A percentile compares a stretch with the other conserved stretches of the same genome.
Conservation (phyloP, 768 basidiomycete genomes). For the Crepidotus variabilis region DNA sequence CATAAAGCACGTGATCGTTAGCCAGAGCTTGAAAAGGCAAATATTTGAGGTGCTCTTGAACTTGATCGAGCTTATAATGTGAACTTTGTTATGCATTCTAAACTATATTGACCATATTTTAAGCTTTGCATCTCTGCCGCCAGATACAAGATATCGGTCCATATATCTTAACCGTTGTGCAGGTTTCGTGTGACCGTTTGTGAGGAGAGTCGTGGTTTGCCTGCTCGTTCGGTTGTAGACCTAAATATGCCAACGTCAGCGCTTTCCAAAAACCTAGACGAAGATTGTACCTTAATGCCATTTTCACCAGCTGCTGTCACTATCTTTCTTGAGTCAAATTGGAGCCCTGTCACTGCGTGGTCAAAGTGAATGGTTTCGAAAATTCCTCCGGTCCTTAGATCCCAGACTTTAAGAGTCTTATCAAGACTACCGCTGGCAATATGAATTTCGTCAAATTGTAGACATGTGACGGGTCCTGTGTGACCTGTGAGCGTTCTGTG, state of each 20-base stretch:
- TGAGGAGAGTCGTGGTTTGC: conserved; percentile 78
- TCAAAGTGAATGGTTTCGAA: conserved; percentile 91
- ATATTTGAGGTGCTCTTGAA: neutral
- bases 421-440: conserved; percentile 92
- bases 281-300: conserved; percentile 68
- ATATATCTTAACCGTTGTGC: conserved; percentile 89
- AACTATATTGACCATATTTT: conserved; percentile 90
- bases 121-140: conserved; percentile 79
- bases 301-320: conserved; percentile 93
- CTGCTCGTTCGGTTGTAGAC: conserved; percentile 93
- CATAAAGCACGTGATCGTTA: conserved; percentile 8
- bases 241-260: conserved; percentile 32
- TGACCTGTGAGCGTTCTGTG: conserved; percentile 92
- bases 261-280: conserved; percentile 1
- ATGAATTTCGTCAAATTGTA: conserved; percentile 96
- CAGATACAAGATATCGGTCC: conserved; percentile 91
- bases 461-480: conserved; percentile 87
- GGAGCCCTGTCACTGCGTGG: conserved; percentile 83
- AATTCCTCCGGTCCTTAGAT: conserved; percentile 84
- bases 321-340: conserved; percentile 94
- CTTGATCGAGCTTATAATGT: neutral
- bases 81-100: conserved; percentile 6
- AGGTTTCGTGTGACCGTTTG: conserved; percentile 92
- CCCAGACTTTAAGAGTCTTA: conserved; percentile 94
- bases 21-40: neutral